These are phyloP conservation scores for Pistacia atlantica DNA, from an alignment of 345 rosid genomes.

Conservation along the genomic window DNA sequence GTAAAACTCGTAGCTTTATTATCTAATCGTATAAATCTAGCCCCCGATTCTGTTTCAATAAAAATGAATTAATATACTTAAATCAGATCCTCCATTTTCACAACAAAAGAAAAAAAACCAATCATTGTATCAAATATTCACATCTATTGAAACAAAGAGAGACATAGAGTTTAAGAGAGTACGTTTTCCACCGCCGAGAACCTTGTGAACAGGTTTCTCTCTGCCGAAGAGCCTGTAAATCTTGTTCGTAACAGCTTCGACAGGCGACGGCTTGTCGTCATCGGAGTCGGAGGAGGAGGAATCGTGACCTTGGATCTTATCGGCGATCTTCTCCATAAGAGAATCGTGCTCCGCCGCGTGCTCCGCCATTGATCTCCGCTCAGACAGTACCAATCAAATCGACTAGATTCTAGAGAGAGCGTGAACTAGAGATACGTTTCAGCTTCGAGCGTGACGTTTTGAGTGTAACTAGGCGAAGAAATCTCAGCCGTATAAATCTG, in stretches of 20 bases:
- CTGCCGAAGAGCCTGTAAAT: constrained; percentile 78
- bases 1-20: background rate
- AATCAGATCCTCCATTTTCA: constrained; percentile 8
- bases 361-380: constrained; percentile 45
- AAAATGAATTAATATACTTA: background rate
- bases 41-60: background rate
- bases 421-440: background rate
- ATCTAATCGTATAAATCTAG: background rate
- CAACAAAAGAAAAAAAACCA: background rate
- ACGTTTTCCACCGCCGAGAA: constrained; percentile 95
- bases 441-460: background rate
- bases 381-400: background rate
- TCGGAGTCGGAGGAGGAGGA: constrained; percentile 69
- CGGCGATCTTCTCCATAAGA: constrained; percentile 54
- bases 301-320: constrained; percentile 46
- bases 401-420: constrained; percentile 1
- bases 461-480: constrained; percentile 6
- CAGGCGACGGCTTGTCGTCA: constrained; percentile 44
- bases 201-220: constrained; percentile 81
- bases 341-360: constrained; percentile 40
- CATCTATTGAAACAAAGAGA: background rate
- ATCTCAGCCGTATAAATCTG: constrained; percentile 30
- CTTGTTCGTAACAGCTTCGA: constrained; percentile 44
- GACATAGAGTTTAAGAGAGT: constrained; percentile 20
- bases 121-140: background rate